Conservation (phyloP, 352 stramenopile species). For the Globisporangium cystogenes region DNA sequence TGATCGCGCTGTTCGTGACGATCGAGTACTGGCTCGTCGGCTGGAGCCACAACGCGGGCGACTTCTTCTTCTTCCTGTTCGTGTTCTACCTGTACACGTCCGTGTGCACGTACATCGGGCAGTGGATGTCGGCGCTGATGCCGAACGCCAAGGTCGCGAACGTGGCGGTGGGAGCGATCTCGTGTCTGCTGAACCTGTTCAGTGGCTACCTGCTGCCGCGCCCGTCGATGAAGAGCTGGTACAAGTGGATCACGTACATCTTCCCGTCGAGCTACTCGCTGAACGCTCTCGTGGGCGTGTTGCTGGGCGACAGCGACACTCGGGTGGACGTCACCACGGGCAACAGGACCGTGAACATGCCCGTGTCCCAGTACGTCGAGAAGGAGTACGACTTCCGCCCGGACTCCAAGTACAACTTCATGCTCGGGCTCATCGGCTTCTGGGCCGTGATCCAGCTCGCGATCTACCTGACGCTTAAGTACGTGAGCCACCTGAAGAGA, state of each 20-base stretch:
- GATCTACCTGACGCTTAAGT: constrained; percentile 43
- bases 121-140: constrained; percentile 38
- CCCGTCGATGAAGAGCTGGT: constrained; percentile 15
- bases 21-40: constrained; percentile 46
- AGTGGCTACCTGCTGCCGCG: constrained; percentile 22
- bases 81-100: constrained; percentile 7
- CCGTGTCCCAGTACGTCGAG: constrained; percentile 8
- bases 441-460: constrained; percentile 24
- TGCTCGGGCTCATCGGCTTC: constrained; percentile 20
- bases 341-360: not conserved
- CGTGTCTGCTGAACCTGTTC: constrained; percentile 45
- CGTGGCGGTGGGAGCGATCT: constrained; percentile 37
- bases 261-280: constrained; percentile 23
- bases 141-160: constrained; percentile 51
- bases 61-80: constrained; percentile 33
- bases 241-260: constrained; percentile 28
- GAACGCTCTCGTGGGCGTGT: constrained; percentile 3
- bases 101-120: constrained; percentile 21
- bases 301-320: constrained; percentile 7
- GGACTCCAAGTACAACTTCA: constrained; percentile 16
- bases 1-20: constrained; percentile 24
- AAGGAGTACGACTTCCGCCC: constrained; percentile 20
- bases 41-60: constrained; percentile 16
- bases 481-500: constrained; percentile 47
- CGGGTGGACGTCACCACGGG: not conserved